phyloP scores from a whole-genome alignment of 768 basidiomycete species.

The Auriscalpium vulgare region DNA sequence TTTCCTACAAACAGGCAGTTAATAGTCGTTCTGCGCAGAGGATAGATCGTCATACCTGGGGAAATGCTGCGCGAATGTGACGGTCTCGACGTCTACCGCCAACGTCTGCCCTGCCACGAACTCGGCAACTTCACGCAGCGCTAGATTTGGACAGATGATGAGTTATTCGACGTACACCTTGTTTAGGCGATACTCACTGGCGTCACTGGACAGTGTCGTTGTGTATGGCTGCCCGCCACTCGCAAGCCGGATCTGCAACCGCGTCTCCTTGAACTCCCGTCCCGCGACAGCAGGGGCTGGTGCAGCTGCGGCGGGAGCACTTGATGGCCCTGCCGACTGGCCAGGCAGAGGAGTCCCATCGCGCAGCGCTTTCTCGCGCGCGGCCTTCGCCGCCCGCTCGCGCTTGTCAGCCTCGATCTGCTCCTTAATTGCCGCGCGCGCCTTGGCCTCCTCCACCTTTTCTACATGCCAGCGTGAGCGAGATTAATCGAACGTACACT shows the following conservation, averaged over 20 bases:
- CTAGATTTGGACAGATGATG: constrained; percentile 29
- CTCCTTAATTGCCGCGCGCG: constrained; percentile 79
- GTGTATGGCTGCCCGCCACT: constrained; percentile 76
- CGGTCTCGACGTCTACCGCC: constrained; percentile 65
- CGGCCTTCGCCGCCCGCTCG: constrained; percentile 79
- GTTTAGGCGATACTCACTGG: constrained; percentile 41
- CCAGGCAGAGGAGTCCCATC: constrained; percentile 51
- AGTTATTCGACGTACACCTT: neutral
- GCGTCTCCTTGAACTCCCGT: constrained; percentile 78
- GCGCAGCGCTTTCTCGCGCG: constrained; percentile 84
- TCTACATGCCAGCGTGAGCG: constrained; percentile 38
- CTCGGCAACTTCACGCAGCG: constrained; percentile 80
- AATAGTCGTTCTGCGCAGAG: neutral
- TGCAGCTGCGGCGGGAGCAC: constrained; percentile 26
- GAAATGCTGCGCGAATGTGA: constrained; percentile 74
- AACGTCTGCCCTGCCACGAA: constrained; percentile 72
- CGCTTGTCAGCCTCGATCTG: constrained; percentile 95
- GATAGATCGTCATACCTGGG: constrained; percentile 50
- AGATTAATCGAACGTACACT: neutral
- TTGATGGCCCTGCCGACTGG: constrained; percentile 22
- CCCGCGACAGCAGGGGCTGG: constrained; percentile 36
- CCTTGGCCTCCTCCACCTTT: constrained; percentile 83
- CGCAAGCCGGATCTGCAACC: constrained; percentile 84
- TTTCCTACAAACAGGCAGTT: constrained; percentile 45
- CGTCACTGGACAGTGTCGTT: constrained; percentile 71